Conservation (phyloP, 768 basidiomycete species). For the Fistulinella prunicolor region DNA sequence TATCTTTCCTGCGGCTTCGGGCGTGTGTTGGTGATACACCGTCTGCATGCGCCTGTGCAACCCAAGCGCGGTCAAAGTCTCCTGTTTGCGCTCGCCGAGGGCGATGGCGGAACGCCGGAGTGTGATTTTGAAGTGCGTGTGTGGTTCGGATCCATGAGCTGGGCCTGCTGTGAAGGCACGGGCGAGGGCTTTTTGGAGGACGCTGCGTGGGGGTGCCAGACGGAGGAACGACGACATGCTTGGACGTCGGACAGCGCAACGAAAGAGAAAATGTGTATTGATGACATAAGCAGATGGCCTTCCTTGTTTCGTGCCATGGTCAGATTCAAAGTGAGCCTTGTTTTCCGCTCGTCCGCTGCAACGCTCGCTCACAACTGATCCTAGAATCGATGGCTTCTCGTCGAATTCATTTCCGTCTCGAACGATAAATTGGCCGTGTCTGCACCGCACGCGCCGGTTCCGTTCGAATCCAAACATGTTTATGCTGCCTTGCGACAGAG, state of each 20-base stretch:
- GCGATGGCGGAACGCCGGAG: constrained; percentile 85
- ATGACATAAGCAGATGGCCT: constrained; percentile 11
- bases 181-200: constrained; percentile 4
- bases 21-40: constrained; percentile 73
- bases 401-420: constrained; percentile 67
- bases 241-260: too few relatives aligned
- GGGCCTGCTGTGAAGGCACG: constrained; percentile 11
- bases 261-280: constrained; percentile 14
- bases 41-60: constrained; percentile 81
- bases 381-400: constrained; percentile 86
- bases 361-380: neutral
- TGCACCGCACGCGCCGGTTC: constrained; percentile 3
- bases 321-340: constrained; percentile 61
- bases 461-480: constrained; percentile 61
- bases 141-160: constrained; percentile 24
- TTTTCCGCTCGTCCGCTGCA: neutral
- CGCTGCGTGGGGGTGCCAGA: constrained; percentile 8
- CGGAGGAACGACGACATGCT: too few relatives aligned
- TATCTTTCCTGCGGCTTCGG: constrained; percentile 82
- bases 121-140: constrained; percentile 87
- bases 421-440: constrained; percentile 9
- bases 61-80: constrained; percentile 79
- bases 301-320: constrained; percentile 46
- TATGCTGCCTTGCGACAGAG: constrained; percentile 69
- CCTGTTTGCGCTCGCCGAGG: constrained; percentile 65